These are phyloP conservation scores for Pseudogymnoascus sp. DNA, from an alignment of 2,329 filamentous ascomycete genomes.

Conservation along the genomic window DNA sequence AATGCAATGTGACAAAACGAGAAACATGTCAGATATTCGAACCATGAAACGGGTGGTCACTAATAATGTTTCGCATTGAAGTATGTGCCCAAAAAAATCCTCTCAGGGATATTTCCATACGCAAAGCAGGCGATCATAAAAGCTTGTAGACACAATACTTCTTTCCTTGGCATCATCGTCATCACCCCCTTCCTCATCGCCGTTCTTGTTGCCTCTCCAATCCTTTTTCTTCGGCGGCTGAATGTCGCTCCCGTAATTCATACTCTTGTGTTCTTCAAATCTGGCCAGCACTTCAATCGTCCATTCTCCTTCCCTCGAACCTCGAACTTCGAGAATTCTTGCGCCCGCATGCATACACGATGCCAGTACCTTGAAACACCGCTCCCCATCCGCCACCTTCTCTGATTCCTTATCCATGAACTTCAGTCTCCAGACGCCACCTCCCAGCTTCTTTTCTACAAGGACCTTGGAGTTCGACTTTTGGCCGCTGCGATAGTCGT, in stretches of 20 bases:
- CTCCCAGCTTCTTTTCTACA: constrained; percentile 58
- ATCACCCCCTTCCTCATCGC: constrained; percentile 8
- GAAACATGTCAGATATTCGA: neutral
- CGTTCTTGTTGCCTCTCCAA: constrained; percentile 14
- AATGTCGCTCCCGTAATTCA: constrained; percentile 87
- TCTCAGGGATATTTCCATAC: constrained; percentile 46
- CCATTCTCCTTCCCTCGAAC: constrained; percentile 41
- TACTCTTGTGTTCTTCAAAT: constrained; percentile 83
- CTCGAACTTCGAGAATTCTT: constrained; percentile 49
- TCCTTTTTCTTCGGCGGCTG: constrained; percentile 34
- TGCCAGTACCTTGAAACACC: constrained; percentile 54
- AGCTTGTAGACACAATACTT: constrained; percentile 59
- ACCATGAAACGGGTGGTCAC: neutral
- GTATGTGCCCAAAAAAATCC: neutral
- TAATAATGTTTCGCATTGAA: neutral
- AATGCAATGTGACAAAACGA: neutral
- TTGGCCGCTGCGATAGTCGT: constrained; percentile 33
- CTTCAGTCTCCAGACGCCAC: constrained; percentile 82
- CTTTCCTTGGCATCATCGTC: neutral
- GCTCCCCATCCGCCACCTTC: constrained; percentile 12
- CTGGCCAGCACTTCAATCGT: constrained; percentile 56
- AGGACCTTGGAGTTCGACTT: constrained; percentile 44
- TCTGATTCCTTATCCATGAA: constrained; percentile 36
- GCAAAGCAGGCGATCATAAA: constrained; percentile 66
- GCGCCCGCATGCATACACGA: constrained; percentile 92